A percentile compares a stretch with the other conserved stretches of the same genome.
phyloP scores from a whole-genome alignment of 78 protist species.

The Creolimax fragrantissima region DNA sequence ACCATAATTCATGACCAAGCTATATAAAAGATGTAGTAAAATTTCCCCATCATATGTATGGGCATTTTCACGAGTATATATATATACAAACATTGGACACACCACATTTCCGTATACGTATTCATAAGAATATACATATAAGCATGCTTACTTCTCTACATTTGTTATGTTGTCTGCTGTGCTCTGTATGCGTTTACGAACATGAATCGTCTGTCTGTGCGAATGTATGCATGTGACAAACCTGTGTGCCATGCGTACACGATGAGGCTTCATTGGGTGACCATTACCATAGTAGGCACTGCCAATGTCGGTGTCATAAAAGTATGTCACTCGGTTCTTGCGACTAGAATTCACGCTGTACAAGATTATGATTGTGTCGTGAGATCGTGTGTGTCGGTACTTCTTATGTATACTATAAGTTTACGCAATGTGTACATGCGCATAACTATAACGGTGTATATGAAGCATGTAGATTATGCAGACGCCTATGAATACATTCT shows the following conservation, averaged over 20 bases:
- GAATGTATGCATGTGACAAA: neutral
- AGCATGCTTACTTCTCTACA: no score
- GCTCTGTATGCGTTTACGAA: no score
- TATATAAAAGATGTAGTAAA: no score
- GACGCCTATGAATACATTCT: no score
- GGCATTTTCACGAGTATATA: neutral
- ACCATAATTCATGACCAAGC: neutral
- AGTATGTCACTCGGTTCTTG: neutral
- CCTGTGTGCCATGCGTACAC: constrained; percentile 87
- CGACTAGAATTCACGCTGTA: no score
- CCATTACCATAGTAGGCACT: constrained; percentile 41
- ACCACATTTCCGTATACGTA: neutral
- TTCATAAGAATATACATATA: neutral
- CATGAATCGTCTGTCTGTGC: neutral
- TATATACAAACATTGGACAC: neutral
- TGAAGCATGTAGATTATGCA: no score
- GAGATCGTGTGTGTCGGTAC: no score
- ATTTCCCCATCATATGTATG: neutral
- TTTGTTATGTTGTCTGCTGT: no score
- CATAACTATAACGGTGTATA: no score
- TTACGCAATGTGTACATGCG: no score
- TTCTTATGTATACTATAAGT: no score
- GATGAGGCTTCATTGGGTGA: constrained; percentile 98
- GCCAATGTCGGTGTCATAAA: constrained; percentile 8
- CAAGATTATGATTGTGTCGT: no score